Percentiles rank a stretch among this genome's conserved stretches.
Conservation (phyloP, 495 filamentous ascomycete species). For the Penicillium fimorum region DNA sequence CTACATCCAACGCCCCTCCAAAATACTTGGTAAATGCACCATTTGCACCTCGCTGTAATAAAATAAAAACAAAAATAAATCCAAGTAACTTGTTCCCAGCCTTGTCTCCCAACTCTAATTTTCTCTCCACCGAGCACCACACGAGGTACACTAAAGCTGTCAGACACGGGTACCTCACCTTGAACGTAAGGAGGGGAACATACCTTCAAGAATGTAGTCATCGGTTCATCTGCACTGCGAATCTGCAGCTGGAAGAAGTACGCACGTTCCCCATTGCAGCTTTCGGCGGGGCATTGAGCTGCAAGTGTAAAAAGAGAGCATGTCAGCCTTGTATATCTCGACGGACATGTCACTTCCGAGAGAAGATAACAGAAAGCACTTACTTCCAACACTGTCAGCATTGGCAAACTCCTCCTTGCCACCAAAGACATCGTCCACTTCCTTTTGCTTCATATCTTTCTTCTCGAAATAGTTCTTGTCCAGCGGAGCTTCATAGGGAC, state of each 20-base stretch:
- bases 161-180: slow-evolving; percentile 28
- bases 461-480: slow-evolving; percentile 72
- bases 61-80: slow-evolving; percentile 2
- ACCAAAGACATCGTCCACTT: slow-evolving; percentile 88
- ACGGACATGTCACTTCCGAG: background rate
- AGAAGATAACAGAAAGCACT: slow-evolving; percentile 25
- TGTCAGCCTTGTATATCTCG: background rate
- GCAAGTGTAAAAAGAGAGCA: slow-evolving; percentile 10
- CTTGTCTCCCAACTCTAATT: slow-evolving; percentile 28
- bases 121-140: slow-evolving; percentile 48
- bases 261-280: slow-evolving; percentile 74
- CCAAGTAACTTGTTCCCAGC: background rate
- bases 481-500: slow-evolving; percentile 82
- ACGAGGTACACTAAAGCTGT: slow-evolving; percentile 43
- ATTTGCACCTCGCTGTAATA: slow-evolving; percentile 13
- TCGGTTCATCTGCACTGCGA: slow-evolving; percentile 95
- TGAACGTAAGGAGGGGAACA: slow-evolving; percentile 28
- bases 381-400: slow-evolving; percentile 72
- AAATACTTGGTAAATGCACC: slow-evolving; percentile 12
- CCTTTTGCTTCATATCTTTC: slow-evolving; percentile 68
- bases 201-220: slow-evolving; percentile 94
- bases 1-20: background rate
- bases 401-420: slow-evolving; percentile 86
- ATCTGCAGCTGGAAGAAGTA: slow-evolving; percentile 97
- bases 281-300: slow-evolving; percentile 74